Percentiles rank a stretch among this genome's conserved stretches.
These are phyloP conservation scores for Chytriomyces sp. DNA, from an alignment of 192 early-diverging fungal species.

Conservation along the genomic window DNA sequence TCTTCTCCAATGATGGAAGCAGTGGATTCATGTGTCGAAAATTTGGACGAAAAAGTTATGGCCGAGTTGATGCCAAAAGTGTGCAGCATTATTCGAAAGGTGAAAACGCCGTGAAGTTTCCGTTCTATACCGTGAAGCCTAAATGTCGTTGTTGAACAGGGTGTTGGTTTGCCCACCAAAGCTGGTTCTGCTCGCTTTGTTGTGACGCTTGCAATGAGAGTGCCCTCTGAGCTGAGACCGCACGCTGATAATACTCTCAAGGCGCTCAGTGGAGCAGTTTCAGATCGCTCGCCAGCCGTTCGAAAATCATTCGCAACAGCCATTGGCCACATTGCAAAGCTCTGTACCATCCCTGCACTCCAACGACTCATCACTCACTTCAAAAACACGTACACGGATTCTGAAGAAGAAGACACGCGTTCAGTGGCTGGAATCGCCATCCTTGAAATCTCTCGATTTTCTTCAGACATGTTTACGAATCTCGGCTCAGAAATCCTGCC, in stretches of 20 bases:
- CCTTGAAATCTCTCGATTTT: slow-evolving; percentile 72
- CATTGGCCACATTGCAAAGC: slow-evolving; percentile 73
- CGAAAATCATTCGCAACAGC: slow-evolving; percentile 86
- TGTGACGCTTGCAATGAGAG: slow-evolving; percentile 75
- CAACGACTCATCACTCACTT: slow-evolving; percentile 72
- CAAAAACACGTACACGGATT: slow-evolving; percentile 77
- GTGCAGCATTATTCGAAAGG: slow-evolving; percentile 70
- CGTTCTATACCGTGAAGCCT: neutral
- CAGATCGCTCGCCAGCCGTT: slow-evolving; percentile 79
- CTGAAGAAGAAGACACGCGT: slow-evolving; percentile 73
- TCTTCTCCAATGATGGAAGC: slow-evolving; percentile 95
- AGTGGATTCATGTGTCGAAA: slow-evolving; percentile 75
- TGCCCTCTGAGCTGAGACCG: slow-evolving; percentile 66
- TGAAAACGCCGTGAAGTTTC: neutral
- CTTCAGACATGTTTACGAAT: slow-evolving; percentile 61
- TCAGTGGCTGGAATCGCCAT: slow-evolving; percentile 68
- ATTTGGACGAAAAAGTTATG: slow-evolving; percentile 76
- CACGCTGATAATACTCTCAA: slow-evolving; percentile 77
- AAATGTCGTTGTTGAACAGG: slow-evolving; percentile 36
- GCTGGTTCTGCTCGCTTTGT: slow-evolving; percentile 90
- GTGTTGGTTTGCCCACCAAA: slow-evolving; percentile 87
- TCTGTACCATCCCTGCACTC: slow-evolving; percentile 52
- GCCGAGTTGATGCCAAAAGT: slow-evolving; percentile 70
- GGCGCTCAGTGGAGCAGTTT: slow-evolving; percentile 74
- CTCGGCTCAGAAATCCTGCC: slow-evolving; percentile 68